Base-by-base conservation (phyloP, 1,284 basidiomycete genomes). In the Ceratorhiza oryzae-sativae region DNA sequence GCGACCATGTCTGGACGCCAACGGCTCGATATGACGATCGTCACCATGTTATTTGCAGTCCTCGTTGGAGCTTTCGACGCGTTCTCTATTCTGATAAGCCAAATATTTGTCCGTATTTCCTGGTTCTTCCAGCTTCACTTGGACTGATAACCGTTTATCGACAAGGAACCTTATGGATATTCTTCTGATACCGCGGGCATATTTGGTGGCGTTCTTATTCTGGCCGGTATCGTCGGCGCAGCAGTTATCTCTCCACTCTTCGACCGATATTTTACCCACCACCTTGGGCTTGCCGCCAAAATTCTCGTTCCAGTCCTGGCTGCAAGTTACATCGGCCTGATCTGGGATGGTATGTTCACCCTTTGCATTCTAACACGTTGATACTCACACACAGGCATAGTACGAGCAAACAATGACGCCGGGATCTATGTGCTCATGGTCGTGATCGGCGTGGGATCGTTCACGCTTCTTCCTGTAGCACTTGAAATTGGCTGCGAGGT, bases 401-500 rank as follows among this genome's bases (percentile, higher is more conserved):
- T 89, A 34, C 85, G 83, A 73, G 86, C 85, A 4, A 76, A 88
- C 75, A 87, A 91, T 75, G 79, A 82, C 0, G 87, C 79, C 1
- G 87, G 83, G 0, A 77, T 93, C 2, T 93, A 87, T 77, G 84
- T 82, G 6, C 81, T 93, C 58, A 87, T 90, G 82, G 84, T 85
- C 3, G 78, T 92, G 53, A 86, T 92, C 32, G 91, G 92, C 23
- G 81, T 86, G 18, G 81, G 84, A 59, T 88, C 87, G 3, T 74
- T 93, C 61, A 85, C 87, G 4, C 85, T 93, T 80, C 83, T 94
- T 2, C 91, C 92, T 1, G 83, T 93, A 30, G 87, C 83, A 0
- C 82, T 94, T 72, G 92, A 94, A 77, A 85, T 94, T 27, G 88
- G 84, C 10, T 89, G 87, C 51, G 92, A 94, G 78, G 78, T 93